A percentile compares a stretch with the other conserved stretches of the same genome.
Evolutionary conservation across 768 basidiomycete species (phyloP).

Genomic region (Russula emetica): DNA sequence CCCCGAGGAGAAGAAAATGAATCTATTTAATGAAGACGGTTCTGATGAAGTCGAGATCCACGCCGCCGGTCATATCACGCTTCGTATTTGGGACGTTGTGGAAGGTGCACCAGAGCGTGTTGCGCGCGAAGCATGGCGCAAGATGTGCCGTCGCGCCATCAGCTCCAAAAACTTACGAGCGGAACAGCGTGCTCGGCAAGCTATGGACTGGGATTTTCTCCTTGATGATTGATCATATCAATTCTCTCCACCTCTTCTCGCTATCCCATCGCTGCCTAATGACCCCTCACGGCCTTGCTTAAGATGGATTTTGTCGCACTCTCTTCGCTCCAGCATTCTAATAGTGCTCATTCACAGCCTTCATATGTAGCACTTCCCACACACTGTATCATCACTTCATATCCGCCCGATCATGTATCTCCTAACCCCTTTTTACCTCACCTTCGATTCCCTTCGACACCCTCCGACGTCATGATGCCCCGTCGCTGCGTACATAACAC

Average conservation of each 20-base stretch:
- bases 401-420: slow-evolving; percentile 9
- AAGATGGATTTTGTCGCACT: slow-evolving; percentile 3
- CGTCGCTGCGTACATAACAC: not conserved
- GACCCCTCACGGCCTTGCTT: not conserved
- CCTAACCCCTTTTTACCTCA: not conserved
- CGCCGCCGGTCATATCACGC: slow-evolving; percentile 57
- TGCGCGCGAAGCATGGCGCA: slow-evolving; percentile 51
- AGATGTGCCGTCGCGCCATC: slow-evolving; percentile 52
- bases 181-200: slow-evolving; percentile 38
- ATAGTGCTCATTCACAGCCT: slow-evolving; percentile 1
- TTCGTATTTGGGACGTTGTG: slow-evolving; percentile 78
- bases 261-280: not conserved
- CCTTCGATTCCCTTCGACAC: not conserved
- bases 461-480: not conserved
- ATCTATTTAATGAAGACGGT: slow-evolving; percentile 30
- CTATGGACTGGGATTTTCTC: slow-evolving; percentile 76
- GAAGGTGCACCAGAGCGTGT: slow-evolving; percentile 58
- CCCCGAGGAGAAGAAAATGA: slow-evolving; percentile 27
- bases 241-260: not conserved
- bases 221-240: slow-evolving; percentile 51
- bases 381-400: slow-evolving; percentile 16
- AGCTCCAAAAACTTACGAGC: slow-evolving; percentile 45
- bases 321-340: slow-evolving; percentile 10
- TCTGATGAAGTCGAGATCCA: slow-evolving; percentile 57
- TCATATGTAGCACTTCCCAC: slow-evolving; percentile 20